These are phyloP conservation scores for Aspergillus floridensis DNA, from an alignment of 2,329 filamentous ascomycete genomes.

Conservation along the genomic window DNA sequence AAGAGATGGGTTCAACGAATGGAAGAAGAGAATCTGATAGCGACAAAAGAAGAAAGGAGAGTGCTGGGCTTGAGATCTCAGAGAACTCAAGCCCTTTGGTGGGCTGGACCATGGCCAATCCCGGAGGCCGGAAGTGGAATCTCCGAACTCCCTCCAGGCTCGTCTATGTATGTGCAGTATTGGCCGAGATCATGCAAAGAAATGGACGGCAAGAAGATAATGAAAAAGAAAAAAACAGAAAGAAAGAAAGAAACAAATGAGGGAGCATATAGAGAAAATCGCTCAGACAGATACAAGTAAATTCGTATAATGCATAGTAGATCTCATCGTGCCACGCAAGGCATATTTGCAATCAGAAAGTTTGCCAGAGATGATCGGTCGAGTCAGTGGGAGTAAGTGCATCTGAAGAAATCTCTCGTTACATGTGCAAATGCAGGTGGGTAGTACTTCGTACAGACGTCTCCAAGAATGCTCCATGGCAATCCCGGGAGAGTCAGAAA, in stretches of 20 bases:
- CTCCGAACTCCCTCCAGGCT: no score
- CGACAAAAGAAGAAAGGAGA: not conserved
- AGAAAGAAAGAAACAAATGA: not conserved
- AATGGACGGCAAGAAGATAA: no score
- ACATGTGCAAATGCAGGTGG: not conserved
- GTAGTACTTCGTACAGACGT: not conserved
- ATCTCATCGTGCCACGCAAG: not conserved
- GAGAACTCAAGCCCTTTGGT: not conserved
- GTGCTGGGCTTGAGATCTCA: not conserved
- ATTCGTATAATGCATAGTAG: constrained; percentile 3
- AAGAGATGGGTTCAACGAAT: not conserved
- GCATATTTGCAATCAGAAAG: not conserved
- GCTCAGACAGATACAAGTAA: not conserved
- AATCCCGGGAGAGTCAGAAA: not conserved
- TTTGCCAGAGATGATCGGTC: not conserved
- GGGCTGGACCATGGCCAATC: not conserved
- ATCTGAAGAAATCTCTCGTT: constrained; percentile 3
- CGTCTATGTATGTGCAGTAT: no score
- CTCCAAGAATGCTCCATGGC: not conserved
- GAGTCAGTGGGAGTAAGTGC: not conserved
- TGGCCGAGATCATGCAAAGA: not conserved
- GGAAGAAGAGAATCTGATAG: not conserved
- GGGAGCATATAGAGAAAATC: not conserved
- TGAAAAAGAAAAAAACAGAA: not conserved
- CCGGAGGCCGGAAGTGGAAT: no score